Evolutionary conservation across 75 land plant genomes (phyloP).

Genomic region (Pinus albicaulis): DNA sequence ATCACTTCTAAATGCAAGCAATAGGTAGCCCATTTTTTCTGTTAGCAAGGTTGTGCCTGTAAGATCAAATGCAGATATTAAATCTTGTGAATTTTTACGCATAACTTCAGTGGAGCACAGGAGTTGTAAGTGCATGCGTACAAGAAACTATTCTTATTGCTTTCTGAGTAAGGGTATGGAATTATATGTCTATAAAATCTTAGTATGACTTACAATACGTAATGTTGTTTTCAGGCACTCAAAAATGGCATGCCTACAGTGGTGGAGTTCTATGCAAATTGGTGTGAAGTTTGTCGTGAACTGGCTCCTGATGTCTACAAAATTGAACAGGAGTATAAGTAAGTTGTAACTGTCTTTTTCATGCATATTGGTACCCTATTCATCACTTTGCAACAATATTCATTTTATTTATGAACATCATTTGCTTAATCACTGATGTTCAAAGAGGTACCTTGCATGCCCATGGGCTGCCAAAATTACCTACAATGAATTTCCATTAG

Average conservation of each 20-base stretch:
- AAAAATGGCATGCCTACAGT: slow-evolving; percentile 92
- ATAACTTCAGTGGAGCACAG: neutral
- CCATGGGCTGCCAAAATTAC: neutral
- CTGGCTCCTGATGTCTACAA: slow-evolving; percentile 91
- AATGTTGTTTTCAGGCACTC: slow-evolving; percentile 61
- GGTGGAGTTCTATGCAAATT: slow-evolving; percentile 97
- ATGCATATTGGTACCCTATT: neutral
- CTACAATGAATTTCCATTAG: neutral
- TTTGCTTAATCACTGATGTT: neutral
- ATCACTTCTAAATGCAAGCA: neutral
- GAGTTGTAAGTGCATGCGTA: neutral
- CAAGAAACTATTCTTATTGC: neutral
- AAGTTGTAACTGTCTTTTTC: slow-evolving; percentile 14
- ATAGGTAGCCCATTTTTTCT: neutral
- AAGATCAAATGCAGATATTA: neutral
- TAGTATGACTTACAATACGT: neutral
- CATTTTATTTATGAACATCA: neutral
- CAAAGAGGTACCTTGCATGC: neutral
- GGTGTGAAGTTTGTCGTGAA: slow-evolving; percentile 99
- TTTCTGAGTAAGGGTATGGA: neutral
- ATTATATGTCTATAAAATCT: neutral
- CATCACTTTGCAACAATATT: neutral
- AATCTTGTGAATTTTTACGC: neutral
- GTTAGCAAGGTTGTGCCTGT: neutral
- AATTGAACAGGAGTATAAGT: slow-evolving; percentile 92